Evolutionary conservation across 495 filamentous ascomycete genomes (phyloP).

Genomic region (Daldinia vernicosa): DNA sequence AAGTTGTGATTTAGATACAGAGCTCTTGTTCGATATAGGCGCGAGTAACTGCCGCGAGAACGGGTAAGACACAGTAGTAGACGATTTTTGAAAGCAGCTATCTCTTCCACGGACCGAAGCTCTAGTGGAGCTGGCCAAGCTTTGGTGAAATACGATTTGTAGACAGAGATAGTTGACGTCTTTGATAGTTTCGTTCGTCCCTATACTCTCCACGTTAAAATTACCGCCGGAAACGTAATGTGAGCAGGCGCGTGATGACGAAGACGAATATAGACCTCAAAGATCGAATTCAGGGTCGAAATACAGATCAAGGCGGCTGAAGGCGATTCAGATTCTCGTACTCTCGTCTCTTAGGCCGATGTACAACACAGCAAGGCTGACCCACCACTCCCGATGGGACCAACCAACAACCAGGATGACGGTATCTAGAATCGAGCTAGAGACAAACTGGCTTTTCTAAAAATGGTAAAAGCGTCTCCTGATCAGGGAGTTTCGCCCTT

Average conservation of each 20-base stretch:
- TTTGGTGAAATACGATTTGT: conserved; percentile 25
- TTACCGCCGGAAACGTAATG: conserved; percentile 23
- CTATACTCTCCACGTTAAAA: conserved; percentile 13
- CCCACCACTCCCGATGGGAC: conserved; percentile 28
- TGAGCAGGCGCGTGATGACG: conserved; percentile 10
- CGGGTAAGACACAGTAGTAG: neutral
- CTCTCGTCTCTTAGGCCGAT: conserved; percentile 21
- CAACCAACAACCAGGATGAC: conserved; percentile 21
- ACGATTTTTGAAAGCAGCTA: conserved; percentile 3
- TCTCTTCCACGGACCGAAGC: conserved; percentile 6
- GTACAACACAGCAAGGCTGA: conserved; percentile 32
- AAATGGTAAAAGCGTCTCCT: conserved; percentile 36
- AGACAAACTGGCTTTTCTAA: conserved; percentile 32
- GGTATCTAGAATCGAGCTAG: conserved; percentile 24
- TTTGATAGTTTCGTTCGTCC: conserved; percentile 21
- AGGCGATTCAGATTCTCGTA: conserved; percentile 23
- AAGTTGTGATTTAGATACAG: neutral
- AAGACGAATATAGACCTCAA: conserved; percentile 10
- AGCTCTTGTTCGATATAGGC: conserved; percentile 11
- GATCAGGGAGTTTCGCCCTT: conserved; percentile 35
- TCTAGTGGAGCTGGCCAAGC: conserved; percentile 23
- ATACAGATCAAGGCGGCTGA: conserved; percentile 25
- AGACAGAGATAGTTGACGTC: conserved; percentile 28
- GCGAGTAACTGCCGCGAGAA: neutral
- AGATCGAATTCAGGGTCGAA: neutral